Conservation (phyloP, 345 rosid genomes). For the Citrus medica region DNA sequence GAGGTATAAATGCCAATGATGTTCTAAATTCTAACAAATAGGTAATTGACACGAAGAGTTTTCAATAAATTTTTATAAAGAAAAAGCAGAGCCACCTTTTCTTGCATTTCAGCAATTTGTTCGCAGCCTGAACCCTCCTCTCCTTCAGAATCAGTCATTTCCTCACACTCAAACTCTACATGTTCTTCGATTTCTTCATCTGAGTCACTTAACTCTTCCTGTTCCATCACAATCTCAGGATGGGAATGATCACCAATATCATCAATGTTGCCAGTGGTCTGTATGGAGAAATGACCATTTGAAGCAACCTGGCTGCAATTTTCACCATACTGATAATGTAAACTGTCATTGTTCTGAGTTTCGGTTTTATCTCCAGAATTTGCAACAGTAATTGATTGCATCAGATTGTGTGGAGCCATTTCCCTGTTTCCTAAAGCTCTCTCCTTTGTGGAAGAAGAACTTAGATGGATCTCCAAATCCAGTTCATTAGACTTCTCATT, state of each 20-base stretch:
- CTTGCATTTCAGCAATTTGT: constrained; percentile 35
- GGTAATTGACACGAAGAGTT: background rate
- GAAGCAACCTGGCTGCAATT: constrained; percentile 25
- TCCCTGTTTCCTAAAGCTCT: constrained; percentile 30
- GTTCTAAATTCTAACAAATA: background rate
- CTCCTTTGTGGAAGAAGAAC: constrained; percentile 46
- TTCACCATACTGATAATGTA: constrained; percentile 15
- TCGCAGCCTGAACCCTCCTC: constrained; percentile 57
- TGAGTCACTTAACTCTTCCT: constrained; percentile 96
- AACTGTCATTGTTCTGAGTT: constrained; percentile 21
- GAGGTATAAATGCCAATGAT: background rate
- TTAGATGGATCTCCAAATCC: constrained; percentile 74
- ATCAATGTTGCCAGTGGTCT: constrained; percentile 34
- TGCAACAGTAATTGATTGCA: constrained; percentile 6
- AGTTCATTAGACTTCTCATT: constrained; percentile 47
- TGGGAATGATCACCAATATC: constrained; percentile 54
- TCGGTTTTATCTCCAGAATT: constrained; percentile 21
- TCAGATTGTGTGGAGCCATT: constrained; percentile 24
- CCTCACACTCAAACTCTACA: constrained; percentile 98
- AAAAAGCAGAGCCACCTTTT: constrained; percentile 39
- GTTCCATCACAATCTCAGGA: constrained; percentile 92
- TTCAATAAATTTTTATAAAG: background rate
- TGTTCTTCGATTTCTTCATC: constrained; percentile 88
- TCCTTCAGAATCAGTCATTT: constrained; percentile 97
- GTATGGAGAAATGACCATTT: constrained; percentile 27